These are phyloP conservation scores for Yamadazyma siamensis DNA, from an alignment of 1,139 yeast species.

Conservation along the genomic window DNA sequence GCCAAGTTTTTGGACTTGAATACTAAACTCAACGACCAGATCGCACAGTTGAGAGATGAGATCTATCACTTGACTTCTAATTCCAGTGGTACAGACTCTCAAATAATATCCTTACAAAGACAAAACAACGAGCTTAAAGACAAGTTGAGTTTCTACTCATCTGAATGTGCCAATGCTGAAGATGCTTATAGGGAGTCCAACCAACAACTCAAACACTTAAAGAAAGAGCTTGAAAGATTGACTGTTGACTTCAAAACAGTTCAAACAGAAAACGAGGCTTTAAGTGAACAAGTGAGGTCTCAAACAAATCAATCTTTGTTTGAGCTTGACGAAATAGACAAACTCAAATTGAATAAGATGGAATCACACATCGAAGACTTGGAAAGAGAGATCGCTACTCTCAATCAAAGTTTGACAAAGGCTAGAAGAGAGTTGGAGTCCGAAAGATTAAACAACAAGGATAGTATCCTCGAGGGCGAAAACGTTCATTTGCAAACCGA, in stretches of 20 bases:
- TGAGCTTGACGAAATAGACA: slow-evolving; percentile 28
- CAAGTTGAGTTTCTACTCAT: slow-evolving; percentile 24
- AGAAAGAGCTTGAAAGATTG: slow-evolving; percentile 9
- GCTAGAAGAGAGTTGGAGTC: slow-evolving; percentile 16
- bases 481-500: slow-evolving; percentile 11
- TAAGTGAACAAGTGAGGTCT: slow-evolving; percentile 8
- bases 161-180: slow-evolving; percentile 22
- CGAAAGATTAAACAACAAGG: slow-evolving; percentile 8
- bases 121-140: slow-evolving; percentile 22
- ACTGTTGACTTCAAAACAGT: slow-evolving; percentile 13
- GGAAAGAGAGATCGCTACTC: slow-evolving; percentile 8
- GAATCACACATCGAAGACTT: slow-evolving; percentile 17
- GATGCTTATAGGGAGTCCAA: slow-evolving; percentile 18
- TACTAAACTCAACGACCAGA: slow-evolving; percentile 18
- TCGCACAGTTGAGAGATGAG: slow-evolving; percentile 19
- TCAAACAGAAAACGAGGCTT: slow-evolving; percentile 16
- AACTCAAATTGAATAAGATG: slow-evolving; percentile 16
- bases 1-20: slow-evolving; percentile 14
- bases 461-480: too few relatives aligned
- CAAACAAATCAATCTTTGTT: slow-evolving; percentile 6
- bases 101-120: slow-evolving; percentile 9
- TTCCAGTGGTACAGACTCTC: slow-evolving; percentile 12
- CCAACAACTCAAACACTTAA: slow-evolving; percentile 9
- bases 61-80: slow-evolving; percentile 15
- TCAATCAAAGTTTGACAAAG: slow-evolving; percentile 8